These are phyloP conservation scores for Fibroporia radiculosa DNA, from an alignment of 768 basidiomycete genomes.

Conservation along the genomic window DNA sequence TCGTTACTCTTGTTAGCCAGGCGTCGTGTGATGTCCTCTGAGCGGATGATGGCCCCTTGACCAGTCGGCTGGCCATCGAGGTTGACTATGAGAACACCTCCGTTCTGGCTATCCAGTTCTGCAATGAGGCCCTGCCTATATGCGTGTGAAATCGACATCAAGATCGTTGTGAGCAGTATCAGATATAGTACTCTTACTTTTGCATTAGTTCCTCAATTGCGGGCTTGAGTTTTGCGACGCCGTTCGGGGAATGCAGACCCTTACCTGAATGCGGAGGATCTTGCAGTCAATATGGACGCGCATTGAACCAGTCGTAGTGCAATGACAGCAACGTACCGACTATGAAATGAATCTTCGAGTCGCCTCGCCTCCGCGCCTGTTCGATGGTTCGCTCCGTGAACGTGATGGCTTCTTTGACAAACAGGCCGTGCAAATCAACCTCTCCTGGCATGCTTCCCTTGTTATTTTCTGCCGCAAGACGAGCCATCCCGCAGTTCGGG, in stretches of 20 bases:
- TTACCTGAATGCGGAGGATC: slow-evolving; percentile 42
- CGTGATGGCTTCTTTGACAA: slow-evolving; percentile 85
- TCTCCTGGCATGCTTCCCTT: slow-evolving; percentile 62
- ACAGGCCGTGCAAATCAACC: slow-evolving; percentile 86
- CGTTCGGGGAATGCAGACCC: slow-evolving; percentile 74
- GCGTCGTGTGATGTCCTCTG: slow-evolving; percentile 51
- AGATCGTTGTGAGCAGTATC: background rate
- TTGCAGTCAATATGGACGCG: background rate
- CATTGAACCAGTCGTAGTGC: background rate
- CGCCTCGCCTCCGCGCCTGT: slow-evolving; percentile 55
- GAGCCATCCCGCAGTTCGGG: background rate
- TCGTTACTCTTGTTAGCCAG: slow-evolving; percentile 42
- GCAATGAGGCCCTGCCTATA: slow-evolving; percentile 65
- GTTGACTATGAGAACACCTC: slow-evolving; percentile 78
- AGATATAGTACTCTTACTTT: slow-evolving; percentile 44
- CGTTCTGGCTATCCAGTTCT: slow-evolving; percentile 70
- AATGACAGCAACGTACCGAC: slow-evolving; percentile 51
- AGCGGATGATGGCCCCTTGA: slow-evolving; percentile 35
- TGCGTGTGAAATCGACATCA: background rate
- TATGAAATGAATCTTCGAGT: slow-evolving; percentile 66
- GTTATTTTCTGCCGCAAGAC: slow-evolving; percentile 1
- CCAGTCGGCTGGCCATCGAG: slow-evolving; percentile 38
- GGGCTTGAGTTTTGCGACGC: slow-evolving; percentile 83
- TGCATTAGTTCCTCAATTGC: slow-evolving; percentile 84
- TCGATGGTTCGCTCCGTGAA: slow-evolving; percentile 65